A percentile compares a stretch with the other conserved stretches of the same genome.
phyloP scores from a whole-genome alignment of 108 stramenopile species.

The Nitzschia sp. region DNA sequence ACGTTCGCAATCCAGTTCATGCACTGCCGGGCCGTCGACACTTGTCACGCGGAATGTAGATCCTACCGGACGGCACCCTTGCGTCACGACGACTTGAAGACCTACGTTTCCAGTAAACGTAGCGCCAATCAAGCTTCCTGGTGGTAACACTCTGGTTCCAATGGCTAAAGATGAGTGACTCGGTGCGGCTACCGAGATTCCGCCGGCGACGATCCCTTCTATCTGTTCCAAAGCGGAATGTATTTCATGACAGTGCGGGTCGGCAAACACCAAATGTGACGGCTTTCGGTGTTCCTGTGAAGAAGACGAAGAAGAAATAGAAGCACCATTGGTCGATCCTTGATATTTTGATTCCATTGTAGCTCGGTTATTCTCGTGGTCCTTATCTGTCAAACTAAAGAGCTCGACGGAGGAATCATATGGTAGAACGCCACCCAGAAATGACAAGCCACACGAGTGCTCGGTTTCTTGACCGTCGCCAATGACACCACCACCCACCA shows the following conservation, averaged over 20 bases:
- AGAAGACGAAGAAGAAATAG: too few relatives aligned
- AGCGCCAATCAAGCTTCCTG: constrained; percentile 23
- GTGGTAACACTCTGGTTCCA: constrained; percentile 8
- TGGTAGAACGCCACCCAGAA: constrained; percentile 11
- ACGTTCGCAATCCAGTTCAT: constrained; percentile 7
- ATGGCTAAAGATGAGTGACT: constrained; percentile 24
- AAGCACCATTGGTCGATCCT: too few relatives aligned
- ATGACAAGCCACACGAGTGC: neutral
- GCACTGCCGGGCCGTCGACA: constrained; percentile 12
- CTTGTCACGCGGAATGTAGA: constrained; percentile 19
- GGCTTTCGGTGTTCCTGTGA: neutral
- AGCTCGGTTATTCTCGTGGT: neutral
- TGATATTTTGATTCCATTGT: neutral
- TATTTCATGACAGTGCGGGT: constrained; percentile 16
- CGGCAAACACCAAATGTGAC: constrained; percentile 19
- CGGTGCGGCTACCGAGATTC: constrained; percentile 26
- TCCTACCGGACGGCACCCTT: constrained; percentile 32
- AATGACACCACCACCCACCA: constrained; percentile 20
- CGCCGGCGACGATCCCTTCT: constrained; percentile 25
- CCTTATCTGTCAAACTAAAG: neutral
- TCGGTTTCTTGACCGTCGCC: constrained; percentile 9
- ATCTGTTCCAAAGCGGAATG: neutral
- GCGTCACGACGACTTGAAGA: constrained; percentile 25
- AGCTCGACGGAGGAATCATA: neutral
- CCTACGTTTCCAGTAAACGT: constrained; percentile 21